Base-by-base conservation (phyloP, 2,329 filamentous ascomycete genomes). In the Beauveria pseudobassiana region DNA sequence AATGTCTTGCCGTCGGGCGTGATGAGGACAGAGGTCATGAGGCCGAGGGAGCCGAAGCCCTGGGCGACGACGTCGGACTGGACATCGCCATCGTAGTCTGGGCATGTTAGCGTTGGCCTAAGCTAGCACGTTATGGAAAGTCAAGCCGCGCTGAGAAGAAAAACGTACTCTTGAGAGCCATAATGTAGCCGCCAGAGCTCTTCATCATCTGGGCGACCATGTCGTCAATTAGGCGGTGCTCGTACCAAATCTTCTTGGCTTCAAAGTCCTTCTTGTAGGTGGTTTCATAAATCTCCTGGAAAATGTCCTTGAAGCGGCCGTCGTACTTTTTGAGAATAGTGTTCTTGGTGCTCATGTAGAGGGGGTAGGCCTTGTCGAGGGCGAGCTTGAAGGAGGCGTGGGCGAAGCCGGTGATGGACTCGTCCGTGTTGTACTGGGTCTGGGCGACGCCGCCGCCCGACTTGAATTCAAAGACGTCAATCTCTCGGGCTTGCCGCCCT, bases 151-250 rank as follows among this genome's bases (percentile, higher is more conserved):
- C 34, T 53, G 26, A 58, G 28, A 20, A 26, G 30, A 66, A 40
- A 45, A 59, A 81, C 87, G 77, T 75, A 96, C 91, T 98, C 88
- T 99, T 99, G 76, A 98, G 86, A 65, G 95, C 95, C 83, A 98
- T 97, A 75, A 98, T 86, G 79, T 95, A 97, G 66, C 95, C 95
- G 69, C 95, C 95, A 71, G 88, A 86, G 79, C 90, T 95, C 90
- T 99, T 99, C 83, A 99, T 90, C 95, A 99, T 99, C 84, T 99
- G 95, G 55, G 95, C 95, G 66, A 99, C 95, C 95, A 99, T 98
- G 80, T 99, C 95, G 79, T 99, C 95, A 73, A 99, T 98, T 69
- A 99, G 83, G 72, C 95, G 90, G 81, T 99, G 95, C 87, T 99
- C 95, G 75, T 99, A 98, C 95, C 95, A 98, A 80, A 98, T 96